Evolutionary conservation across 2,329 filamentous ascomycete species (phyloP).

Genomic region (Diaporthe sp.): DNA sequence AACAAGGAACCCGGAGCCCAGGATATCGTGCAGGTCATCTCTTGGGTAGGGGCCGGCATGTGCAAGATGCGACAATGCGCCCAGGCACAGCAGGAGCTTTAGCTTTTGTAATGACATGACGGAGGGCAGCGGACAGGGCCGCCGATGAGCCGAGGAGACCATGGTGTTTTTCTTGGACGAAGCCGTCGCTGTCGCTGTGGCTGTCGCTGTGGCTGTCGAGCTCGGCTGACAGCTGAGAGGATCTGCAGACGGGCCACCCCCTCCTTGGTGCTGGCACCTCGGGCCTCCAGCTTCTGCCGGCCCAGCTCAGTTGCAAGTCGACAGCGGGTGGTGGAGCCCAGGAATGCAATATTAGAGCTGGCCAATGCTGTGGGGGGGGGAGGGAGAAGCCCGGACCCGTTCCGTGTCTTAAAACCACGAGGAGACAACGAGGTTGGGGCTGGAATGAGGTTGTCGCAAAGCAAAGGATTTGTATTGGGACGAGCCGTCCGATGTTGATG

Average conservation of each 20-base stretch:
- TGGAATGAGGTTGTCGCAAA: slow-evolving; percentile 16
- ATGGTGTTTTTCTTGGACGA: no score
- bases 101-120: slow-evolving; percentile 24
- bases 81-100: slow-evolving; percentile 38
- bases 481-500: not conserved
- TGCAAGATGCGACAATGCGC: slow-evolving; percentile 52
- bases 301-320: not conserved
- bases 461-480: not conserved
- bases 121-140: slow-evolving; percentile 17
- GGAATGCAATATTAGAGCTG: not conserved
- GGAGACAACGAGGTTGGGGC: not conserved
- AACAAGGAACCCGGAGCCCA: slow-evolving; percentile 62
- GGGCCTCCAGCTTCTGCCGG: not conserved
- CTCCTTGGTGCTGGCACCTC: slow-evolving; percentile 31
- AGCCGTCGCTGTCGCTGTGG: not conserved
- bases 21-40: slow-evolving; percentile 57
- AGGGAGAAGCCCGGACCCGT: slow-evolving; percentile 6
- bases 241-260: slow-evolving; percentile 30
- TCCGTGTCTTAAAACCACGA: slow-evolving; percentile 31
- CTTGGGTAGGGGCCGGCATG: slow-evolving; percentile 61
- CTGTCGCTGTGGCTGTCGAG: slow-evolving; percentile 4
- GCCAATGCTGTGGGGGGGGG: not conserved
- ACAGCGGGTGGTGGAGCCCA: not conserved
- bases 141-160: slow-evolving; percentile 12
- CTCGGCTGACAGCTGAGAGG: slow-evolving; percentile 23